Base-by-base conservation (phyloP, 345 rosid species). In the Pugionium cornutum region DNA sequence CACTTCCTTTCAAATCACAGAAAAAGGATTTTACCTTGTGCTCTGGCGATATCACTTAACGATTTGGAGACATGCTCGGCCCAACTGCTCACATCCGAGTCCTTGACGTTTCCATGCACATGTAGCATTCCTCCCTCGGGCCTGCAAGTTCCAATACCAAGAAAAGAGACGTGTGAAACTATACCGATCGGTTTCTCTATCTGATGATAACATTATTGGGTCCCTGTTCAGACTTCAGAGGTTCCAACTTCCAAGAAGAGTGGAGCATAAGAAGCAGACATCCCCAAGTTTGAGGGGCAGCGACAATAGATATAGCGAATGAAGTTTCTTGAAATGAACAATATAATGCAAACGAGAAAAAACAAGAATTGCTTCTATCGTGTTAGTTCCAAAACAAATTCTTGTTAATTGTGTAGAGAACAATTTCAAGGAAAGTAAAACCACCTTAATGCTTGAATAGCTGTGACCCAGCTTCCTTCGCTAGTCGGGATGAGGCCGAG, bases 401-500 rank as follows among this genome's bases (percentile, higher is more conserved):
- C 31, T 45, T 18, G 8, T 46, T 30, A 30, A 11, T 27, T 27
- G 7, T 32, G 52, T 68, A 10, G 28, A 47, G 64, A 56, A 56
- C 32, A 47, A 33, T 69, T 42, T 49, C 7, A 58, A 36, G 62
- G 56, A 58, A 45, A 52, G 36, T 47, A 36, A 45, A 54, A 61
- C 62, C 66, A 92, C 98, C 96, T 88, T 83, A 92, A 78, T 53
- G 97, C 88, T 77, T 74, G 77, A 48, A 92, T 79, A 67, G 97
- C 98, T 60, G 96, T 87, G 33, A 68, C 75, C 98, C 97, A 92
- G 80, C 94, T 83, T 58, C 76, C 88, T 77, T 88, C 97, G 65
- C 98, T 89, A 36, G 90, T 73, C 8, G 98, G 98, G 68, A 92
- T 75, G 62, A 89, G 98, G 62, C 98, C 96, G 58, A 92, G 94